Base-by-base conservation (phyloP, 441 rosid species). In the Dalechampia spathulata region DNA sequence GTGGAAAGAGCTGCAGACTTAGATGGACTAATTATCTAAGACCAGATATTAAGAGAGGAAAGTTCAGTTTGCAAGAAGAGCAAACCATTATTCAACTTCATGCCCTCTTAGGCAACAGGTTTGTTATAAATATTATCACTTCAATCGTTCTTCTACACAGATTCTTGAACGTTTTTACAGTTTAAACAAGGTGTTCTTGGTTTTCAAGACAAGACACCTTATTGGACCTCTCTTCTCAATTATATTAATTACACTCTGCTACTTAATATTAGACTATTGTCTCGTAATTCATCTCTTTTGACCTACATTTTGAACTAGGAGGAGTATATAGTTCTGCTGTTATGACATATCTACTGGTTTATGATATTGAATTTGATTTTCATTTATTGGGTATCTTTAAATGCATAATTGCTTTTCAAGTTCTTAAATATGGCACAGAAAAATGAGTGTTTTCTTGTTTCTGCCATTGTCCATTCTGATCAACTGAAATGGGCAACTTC, bases 81-180 rank as follows among this genome's bases (percentile, higher is more conserved):
- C 95, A 90, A 68, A 87, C 96, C 66, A 94, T 94, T 60, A 90
- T 94, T 64, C 98, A 90, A 76, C 99, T 94, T 52, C 99, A 94
- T 60, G 99, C 99, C 40, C 96, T 90, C 30, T 76, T 94, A 16
- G 99, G 98, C 37, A 94, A 90, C 83, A 90, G 99, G 99, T 90
- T 1, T 30, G 4, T 30, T 30, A 3, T 30, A 30, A 30, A 3
- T 30, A 30, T 30, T 30, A 3, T 4, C 4, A 30, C 8, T 30
- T 30, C 34, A n/a, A n/a, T n/a, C n/a, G n/a, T n/a, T n/a, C 34
- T 30, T 30, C 8, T 30, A 4, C 4, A 30, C 4, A 30, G 34
- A 30, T 30, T 30, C 34, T 30, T 30, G 34, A 30, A 30, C n/a
- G n/a, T n/a, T 30, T 30, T 17, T 2, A 16, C 11, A 41, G 11